Percentiles rank a stretch among this genome's conserved stretches.
Evolutionary conservation across 768 basidiomycete genomes (phyloP).

Genomic region (Coprinellus aureogranulatus): DNA sequence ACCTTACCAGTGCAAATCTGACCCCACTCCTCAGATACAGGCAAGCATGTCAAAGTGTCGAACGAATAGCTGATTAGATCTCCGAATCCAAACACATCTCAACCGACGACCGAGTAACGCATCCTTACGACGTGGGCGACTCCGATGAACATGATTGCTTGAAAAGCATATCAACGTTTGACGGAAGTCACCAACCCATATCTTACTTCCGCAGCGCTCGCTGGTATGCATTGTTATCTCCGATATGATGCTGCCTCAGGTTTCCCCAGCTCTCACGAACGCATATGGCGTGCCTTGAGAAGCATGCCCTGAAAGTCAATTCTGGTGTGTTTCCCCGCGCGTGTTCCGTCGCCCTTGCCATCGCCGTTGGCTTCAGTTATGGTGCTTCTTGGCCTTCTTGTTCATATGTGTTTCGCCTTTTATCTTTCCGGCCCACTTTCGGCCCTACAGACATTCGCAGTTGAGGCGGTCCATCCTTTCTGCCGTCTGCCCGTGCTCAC

Average conservation of each 20-base stretch:
- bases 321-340: not conserved
- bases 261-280: not conserved
- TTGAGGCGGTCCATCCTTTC: too few species aligned
- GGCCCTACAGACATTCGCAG: too few species aligned
- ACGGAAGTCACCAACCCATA: not conserved
- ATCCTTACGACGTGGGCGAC: not conserved
- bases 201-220: not conserved
- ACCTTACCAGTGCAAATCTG: too few species aligned
- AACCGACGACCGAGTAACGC: not conserved
- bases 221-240: not conserved
- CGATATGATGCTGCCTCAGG: not conserved
- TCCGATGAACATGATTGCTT: not conserved
- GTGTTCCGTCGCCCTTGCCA: not conserved
- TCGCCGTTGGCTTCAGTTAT: not conserved
- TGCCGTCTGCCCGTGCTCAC: too few species aligned
- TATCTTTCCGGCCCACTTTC: not conserved
- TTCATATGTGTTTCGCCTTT: not conserved
- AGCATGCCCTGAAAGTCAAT: not conserved
- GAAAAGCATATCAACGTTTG: not conserved
- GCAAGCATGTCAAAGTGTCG: not conserved
- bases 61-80: not conserved
- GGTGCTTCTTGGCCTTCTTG: not conserved
- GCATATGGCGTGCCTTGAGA: slow-evolving; percentile 3
- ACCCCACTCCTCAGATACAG: not conserved
- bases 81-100: not conserved